These are phyloP conservation scores for Lignosus rhinocerotis DNA, from an alignment of 1,284 basidiomycete species.

Conservation along the genomic window DNA sequence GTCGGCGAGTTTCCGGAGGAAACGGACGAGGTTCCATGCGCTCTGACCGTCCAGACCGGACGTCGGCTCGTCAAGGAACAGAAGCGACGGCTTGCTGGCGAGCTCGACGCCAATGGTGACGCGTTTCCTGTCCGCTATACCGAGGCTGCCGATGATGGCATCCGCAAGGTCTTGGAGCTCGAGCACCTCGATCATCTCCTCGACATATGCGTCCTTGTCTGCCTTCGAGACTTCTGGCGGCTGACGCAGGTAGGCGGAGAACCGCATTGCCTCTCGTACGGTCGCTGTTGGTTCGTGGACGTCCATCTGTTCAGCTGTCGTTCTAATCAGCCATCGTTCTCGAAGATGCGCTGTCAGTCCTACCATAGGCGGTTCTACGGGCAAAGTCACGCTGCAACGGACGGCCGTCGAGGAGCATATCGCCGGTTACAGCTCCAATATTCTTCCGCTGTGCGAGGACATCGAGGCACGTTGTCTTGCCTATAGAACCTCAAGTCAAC, in stretches of 20 bases:
- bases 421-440: slow-evolving; percentile 81
- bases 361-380: slow-evolving; percentile 67
- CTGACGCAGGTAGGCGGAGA: slow-evolving; percentile 88
- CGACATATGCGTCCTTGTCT: slow-evolving; percentile 84
- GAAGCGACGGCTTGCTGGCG: slow-evolving; percentile 79
- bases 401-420: slow-evolving; percentile 79
- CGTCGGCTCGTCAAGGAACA: slow-evolving; percentile 65
- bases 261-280: slow-evolving; percentile 87
- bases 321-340: background rate
- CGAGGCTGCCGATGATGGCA: slow-evolving; percentile 60
- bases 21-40: slow-evolving; percentile 83
- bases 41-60: slow-evolving; percentile 71
- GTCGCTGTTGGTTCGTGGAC: slow-evolving; percentile 86
- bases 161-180: slow-evolving; percentile 67
- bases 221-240: slow-evolving; percentile 67
- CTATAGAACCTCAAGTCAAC: slow-evolving; percentile 35
- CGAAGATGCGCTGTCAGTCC: background rate
- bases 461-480: slow-evolving; percentile 84
- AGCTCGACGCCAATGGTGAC: slow-evolving; percentile 89
- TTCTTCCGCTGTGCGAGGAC: slow-evolving; percentile 88
- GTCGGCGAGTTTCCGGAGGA: slow-evolving; percentile 82
- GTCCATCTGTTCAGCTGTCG: slow-evolving; percentile 72
- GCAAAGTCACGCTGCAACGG: slow-evolving; percentile 79
- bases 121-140: slow-evolving; percentile 83
- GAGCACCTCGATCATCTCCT: slow-evolving; percentile 73